These are phyloP conservation scores for Blastosporella zonata DNA, from an alignment of 1,284 basidiomycete genomes.

Conservation along the genomic window DNA sequence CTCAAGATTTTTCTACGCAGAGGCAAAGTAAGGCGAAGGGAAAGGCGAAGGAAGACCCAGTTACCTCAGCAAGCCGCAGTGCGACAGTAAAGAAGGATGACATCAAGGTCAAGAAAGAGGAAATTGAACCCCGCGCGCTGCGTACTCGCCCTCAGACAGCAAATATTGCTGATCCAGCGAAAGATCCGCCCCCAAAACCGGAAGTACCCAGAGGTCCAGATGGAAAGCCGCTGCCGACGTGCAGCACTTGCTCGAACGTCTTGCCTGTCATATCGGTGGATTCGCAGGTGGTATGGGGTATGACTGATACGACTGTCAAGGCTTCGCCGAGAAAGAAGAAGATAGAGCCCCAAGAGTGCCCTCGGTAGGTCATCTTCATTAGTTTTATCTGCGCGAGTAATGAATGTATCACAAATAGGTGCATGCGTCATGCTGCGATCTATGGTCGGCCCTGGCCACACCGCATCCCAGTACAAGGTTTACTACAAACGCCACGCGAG, in stretches of 20 bases:
- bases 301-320: conserved; percentile 39
- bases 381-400: conserved; percentile 4
- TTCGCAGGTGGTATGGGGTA: conserved; percentile 69
- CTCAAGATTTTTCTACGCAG: conserved; percentile 18
- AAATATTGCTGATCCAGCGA: conserved; percentile 33
- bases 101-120: conserved; percentile 46
- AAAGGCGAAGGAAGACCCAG: conserved; percentile 26
- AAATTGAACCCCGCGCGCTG: conserved; percentile 45
- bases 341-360: conserved; percentile 56
- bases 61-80: conserved; percentile 14
- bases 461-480: conserved; percentile 51
- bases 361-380: conserved; percentile 49
- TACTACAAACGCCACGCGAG: conserved; percentile 50
- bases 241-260: conserved; percentile 63
- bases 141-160: conserved; percentile 42
- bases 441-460: conserved; percentile 69
- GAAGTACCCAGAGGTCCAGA: conserved; percentile 47
- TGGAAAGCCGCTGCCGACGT: conserved; percentile 58
- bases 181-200: conserved; percentile 31
- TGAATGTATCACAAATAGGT: conserved; percentile 38
- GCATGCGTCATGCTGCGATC: conserved; percentile 73
- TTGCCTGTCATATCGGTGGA: conserved; percentile 72
- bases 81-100: conserved; percentile 31
- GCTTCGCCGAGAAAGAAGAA: conserved; percentile 49
- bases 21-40: conserved; percentile 30